Evolutionary conservation across 2,329 filamentous ascomycete genomes (phyloP).

Genomic region (Penicillium glabrum): DNA sequence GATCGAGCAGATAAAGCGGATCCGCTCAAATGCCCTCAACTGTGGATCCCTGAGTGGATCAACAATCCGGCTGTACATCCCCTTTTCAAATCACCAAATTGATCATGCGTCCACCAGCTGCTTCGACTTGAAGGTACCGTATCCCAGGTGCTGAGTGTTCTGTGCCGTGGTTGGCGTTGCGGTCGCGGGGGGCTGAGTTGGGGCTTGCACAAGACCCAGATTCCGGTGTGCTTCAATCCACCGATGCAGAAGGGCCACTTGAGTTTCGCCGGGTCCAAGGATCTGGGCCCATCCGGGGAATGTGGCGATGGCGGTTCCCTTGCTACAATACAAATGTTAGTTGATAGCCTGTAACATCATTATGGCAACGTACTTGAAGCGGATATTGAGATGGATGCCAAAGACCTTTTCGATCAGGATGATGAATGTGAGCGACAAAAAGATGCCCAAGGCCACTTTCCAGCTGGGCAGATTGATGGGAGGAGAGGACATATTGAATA

Average conservation of each 20-base stretch:
- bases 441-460: neutral
- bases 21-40: slow-evolving; percentile 7
- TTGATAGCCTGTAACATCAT: neutral
- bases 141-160: neutral
- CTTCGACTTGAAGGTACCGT: neutral
- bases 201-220: neutral
- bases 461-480: neutral
- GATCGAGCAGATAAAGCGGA: slow-evolving; percentile 26
- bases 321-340: neutral
- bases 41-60: neutral
- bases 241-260: neutral
- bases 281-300: slow-evolving; percentile 2
- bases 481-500: neutral
- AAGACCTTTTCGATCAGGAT: slow-evolving; percentile 3
- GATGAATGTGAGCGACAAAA: slow-evolving; percentile 1
- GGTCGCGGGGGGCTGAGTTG: neutral
- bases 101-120: neutral
- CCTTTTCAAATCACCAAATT: neutral
- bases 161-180: neutral
- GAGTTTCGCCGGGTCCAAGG: slow-evolving; percentile 1
- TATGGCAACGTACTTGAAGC: neutral
- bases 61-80: neutral
- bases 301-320: neutral
- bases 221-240: slow-evolving; percentile 1
- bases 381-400: neutral